Evolutionary conservation across 352 stramenopile genomes (phyloP), one percentile per base, ranked within the genome.

Genomic region (Phytopythium vexans): DNA sequence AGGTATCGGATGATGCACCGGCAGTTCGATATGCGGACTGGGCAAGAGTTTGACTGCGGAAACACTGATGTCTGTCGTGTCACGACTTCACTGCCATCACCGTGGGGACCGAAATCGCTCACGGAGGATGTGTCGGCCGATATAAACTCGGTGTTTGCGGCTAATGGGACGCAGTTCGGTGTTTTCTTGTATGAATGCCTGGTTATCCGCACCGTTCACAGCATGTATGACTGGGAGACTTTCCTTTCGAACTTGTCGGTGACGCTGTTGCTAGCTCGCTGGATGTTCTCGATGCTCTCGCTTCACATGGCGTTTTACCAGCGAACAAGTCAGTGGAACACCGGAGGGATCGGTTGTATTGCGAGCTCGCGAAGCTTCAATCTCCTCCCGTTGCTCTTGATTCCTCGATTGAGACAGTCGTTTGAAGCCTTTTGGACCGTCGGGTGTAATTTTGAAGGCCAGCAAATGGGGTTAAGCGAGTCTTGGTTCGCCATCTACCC

Each of bases 211-310:
- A 56, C 47, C 0, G 41, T 75, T 9, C 21, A 41, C 6, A 71
- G 54, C 51, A 38, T 53, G 7, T 79, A 84, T 51, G 52, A 68
- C 7, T 45, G 75, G 27, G 56, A 70, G 6, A 65, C 51, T 10
- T 62, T 76, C 11, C 58, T 81, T 38, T 73, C 70, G 3, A 79
- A 81, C 36, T 0, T 61, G 0, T 73, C 70, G 10, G 21, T 77
- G 4, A 58, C 41, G 0, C 8, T 65, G 15, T 32, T 82, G 38
- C 55, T 81, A 0, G 14, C 67, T 2, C 67, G 62, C 0, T 84
- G 73, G 73, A 59, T 72, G 15, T 37, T 62, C 11, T 46, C 39
- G 1, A 56, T 59, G 15, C 1, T 66, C 0, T 51, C 54, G 16
- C 39, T 71, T 8, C 15, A 58, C 38, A 41, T 32, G 7, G 41